These are phyloP conservation scores for Candolleomyces aberdarensis DNA, from an alignment of 768 basidiomycete species.

Conservation along the genomic window DNA sequence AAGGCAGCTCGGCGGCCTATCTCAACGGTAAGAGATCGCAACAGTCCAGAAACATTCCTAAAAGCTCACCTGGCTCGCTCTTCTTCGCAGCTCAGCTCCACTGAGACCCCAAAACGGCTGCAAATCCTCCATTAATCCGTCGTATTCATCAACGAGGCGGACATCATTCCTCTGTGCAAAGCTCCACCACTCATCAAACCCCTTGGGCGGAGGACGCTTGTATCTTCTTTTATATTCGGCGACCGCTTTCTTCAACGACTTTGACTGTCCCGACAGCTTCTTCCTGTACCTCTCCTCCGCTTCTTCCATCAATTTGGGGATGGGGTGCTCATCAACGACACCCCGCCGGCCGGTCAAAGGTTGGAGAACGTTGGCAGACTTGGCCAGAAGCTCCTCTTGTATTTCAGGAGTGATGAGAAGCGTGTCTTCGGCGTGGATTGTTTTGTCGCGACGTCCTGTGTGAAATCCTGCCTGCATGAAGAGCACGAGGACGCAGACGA, in stretches of 20 bases:
- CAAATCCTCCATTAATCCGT: constrained; percentile 63
- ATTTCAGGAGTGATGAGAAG: not conserved
- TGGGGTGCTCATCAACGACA: constrained; percentile 53
- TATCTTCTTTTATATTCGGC: constrained; percentile 73
- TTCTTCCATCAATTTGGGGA: constrained; percentile 69
- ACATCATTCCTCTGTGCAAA: constrained; percentile 67
- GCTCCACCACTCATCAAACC: constrained; percentile 82
- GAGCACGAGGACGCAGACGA: constrained; percentile 38
- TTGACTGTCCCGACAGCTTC: constrained; percentile 65
- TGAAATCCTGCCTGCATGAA: constrained; percentile 52
- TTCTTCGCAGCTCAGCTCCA: constrained; percentile 58
- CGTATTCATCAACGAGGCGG: constrained; percentile 80
- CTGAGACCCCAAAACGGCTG: constrained; percentile 72
- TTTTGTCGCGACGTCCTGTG: constrained; percentile 21
- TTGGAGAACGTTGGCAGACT: not conserved
- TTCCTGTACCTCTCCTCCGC: constrained; percentile 62
- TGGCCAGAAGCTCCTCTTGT: not conserved
- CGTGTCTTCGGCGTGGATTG: not conserved
- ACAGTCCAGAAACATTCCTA: not conserved
- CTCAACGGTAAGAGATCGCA: too few relatives aligned
- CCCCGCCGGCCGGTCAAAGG: not conserved
- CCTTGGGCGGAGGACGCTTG: constrained; percentile 68
- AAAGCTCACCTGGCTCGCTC: constrained; percentile 46
- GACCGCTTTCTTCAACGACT: constrained; percentile 68
- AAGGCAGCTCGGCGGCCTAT: constrained; percentile 71